Evolutionary conservation across 768 basidiomycete genomes (phyloP), one percentile per base, ranked within the genome.

Genomic region (Lanmaoa rubissima): DNA sequence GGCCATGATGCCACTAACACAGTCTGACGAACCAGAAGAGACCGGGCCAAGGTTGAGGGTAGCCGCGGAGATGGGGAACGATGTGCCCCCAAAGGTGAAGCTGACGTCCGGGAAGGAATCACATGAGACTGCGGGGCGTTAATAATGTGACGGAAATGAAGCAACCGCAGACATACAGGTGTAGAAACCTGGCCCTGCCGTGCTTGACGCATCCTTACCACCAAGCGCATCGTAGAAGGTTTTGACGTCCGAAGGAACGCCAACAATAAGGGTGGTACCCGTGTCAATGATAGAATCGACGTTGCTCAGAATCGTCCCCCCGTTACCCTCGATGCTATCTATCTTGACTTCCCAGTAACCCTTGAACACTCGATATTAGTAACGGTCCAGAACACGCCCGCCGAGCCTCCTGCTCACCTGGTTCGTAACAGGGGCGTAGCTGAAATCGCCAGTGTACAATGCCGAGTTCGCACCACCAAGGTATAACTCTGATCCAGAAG

Each of bases 401-500:
- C 40, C 21, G 21, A 24, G 21, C 21, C 21, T 24, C 21, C 21
- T n/a, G 24, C 55, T 47, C 34, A 65, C 65, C 7, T 4, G 51
- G 5, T 6, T 14, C 6, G 55, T 62, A 2, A 64, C 57, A 45
- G 52, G 46, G 14, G 49, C 19, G 21, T 74, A 76, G 6, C 72
- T 73, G 68, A 85, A 74, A 7, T 52, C 46, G 9, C 82, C 82
- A 6, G 72, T 77, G 68, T 78, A 83, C 53, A 77, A 67, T 1
- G 62, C 56, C 3, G 55, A 45, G 65, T 87, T 74, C 13, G 69
- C 69, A 45, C 84, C 84, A 43, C 84, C 84, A 24, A 87, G 58
- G 62, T 74, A 78, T 14, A 86, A 70, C 67, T 82, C 79, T 2
- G 76, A 71, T 5, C 74, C 75, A 14, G 62, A 52, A 8, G 62